Evolutionary conservation across 2,329 filamentous ascomycete genomes (phyloP).

Genomic region (Pseudomassariella vexata): DNA sequence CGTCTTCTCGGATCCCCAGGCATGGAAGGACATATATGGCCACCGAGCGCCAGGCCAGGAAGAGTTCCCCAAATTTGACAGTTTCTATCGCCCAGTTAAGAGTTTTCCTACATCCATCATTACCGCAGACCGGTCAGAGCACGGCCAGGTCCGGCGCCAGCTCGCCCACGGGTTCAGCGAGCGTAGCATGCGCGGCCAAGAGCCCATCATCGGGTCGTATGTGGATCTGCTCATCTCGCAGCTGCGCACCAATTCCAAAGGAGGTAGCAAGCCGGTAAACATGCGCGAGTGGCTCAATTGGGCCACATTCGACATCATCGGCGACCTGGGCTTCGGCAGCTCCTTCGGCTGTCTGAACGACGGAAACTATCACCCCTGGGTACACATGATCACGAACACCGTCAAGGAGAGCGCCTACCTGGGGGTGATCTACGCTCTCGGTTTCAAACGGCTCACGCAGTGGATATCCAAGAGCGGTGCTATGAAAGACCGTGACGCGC

Average conservation of each 20-base stretch:
- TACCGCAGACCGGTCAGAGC: conserved; percentile 24
- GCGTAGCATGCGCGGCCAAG: conserved; percentile 32
- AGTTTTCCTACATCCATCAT: conserved; percentile 23
- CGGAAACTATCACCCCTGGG: conserved; percentile 28
- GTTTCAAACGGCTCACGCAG: conserved; percentile 11
- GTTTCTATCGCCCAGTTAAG: conserved; percentile 20
- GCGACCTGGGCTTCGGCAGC: conserved; percentile 40
- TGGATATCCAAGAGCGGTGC: conserved; percentile 8
- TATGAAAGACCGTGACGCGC: conserved; percentile 14
- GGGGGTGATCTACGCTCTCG: conserved; percentile 13
- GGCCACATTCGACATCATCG: conserved; percentile 36
- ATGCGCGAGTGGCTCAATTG: conserved; percentile 34
- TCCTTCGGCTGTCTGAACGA: conserved; percentile 31
- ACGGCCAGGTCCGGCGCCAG: conserved; percentile 25
- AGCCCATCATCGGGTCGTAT: conserved; percentile 31
- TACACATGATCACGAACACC: conserved; percentile 21
- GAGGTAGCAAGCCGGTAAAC: conserved; percentile 14
- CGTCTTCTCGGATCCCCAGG: conserved; percentile 29
- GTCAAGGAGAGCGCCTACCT: conserved; percentile 17
- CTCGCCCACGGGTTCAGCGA: conserved; percentile 35
- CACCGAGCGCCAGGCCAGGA: conserved; percentile 21
- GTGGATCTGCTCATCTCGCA: conserved; percentile 27
- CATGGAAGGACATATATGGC: conserved; percentile 35
- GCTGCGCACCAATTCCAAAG: conserved; percentile 19
- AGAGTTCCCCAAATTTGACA: conserved; percentile 24